Percentiles rank a stretch among this genome's conserved stretches.
Evolutionary conservation across 2,329 filamentous ascomycete genomes (phyloP).

Genomic region (Aspergillus texensis): DNA sequence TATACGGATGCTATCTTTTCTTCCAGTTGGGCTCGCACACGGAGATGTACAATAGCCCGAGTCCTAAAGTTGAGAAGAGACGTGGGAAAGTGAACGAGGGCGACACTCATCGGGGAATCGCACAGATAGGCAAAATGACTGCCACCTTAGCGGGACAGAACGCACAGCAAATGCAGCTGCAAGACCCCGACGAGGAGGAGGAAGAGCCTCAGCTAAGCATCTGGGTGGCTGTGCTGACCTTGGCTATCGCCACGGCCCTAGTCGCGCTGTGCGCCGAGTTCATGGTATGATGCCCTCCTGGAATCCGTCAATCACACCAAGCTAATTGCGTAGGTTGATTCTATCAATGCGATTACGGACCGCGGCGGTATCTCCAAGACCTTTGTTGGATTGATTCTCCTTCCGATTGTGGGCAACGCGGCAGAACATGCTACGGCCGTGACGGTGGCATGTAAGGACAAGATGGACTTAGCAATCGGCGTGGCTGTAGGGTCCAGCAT

Average conservation of each 20-base stretch:
- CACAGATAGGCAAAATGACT: conserved; percentile 56
- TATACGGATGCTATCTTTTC: conserved; percentile 81
- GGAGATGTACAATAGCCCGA: conserved; percentile 76
- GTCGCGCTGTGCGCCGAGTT: conserved; percentile 77
- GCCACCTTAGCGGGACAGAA: conserved; percentile 54
- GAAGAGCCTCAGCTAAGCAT: conserved; percentile 77
- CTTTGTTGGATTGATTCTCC: conserved; percentile 65
- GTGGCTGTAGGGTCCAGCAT: conserved; percentile 67
- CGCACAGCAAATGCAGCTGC: conserved; percentile 49
- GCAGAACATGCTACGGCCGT: conserved; percentile 68
- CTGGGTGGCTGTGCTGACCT: conserved; percentile 69
- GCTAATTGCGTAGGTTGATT: conserved; percentile 43
- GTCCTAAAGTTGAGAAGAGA: conserved; percentile 71
- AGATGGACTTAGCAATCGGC: conserved; percentile 69
- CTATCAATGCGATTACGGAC: conserved; percentile 58
- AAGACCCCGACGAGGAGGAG: conserved; percentile 68
- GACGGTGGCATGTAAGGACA: conserved; percentile 65
- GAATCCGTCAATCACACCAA: neutral
- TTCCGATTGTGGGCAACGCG: conserved; percentile 68
- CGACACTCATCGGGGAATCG: conserved; percentile 53
- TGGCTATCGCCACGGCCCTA: conserved; percentile 72
- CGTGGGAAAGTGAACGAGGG: conserved; percentile 52
- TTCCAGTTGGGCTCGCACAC: conserved; percentile 90
- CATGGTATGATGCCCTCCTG: conserved; percentile 47
- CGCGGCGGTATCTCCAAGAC: conserved; percentile 56